These are phyloP conservation scores for Fremontodendron californicum DNA, from an alignment of 345 rosid genomes.

Conservation along the genomic window DNA sequence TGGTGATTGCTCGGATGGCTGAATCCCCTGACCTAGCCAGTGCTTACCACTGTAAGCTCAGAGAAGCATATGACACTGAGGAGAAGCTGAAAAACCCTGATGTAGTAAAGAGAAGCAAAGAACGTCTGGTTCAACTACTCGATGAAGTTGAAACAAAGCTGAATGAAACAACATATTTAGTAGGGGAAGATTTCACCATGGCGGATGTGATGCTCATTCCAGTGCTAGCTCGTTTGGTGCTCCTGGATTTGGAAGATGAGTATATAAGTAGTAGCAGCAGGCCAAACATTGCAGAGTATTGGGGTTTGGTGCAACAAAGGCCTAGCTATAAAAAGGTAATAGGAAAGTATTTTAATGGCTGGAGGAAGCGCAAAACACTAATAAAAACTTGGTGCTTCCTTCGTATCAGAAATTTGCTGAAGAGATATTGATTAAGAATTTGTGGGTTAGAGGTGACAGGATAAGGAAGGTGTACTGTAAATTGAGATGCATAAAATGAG, in stretches of 20 bases:
- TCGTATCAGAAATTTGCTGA: conserved; percentile 49
- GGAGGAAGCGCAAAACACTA: conserved; percentile 72
- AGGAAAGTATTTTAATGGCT: conserved; percentile 70
- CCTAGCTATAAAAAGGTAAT: conserved; percentile 70
- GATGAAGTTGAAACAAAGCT: conserved; percentile 67
- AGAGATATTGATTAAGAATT: conserved; percentile 42
- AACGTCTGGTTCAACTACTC: conserved; percentile 54
- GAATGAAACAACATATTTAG: conserved; percentile 44
- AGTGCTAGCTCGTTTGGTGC: conserved; percentile 55
- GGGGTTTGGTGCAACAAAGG: conserved; percentile 62
- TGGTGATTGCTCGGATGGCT: conserved; percentile 75
- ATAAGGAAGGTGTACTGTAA: not conserved
- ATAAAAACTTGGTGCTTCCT: conserved; percentile 67
- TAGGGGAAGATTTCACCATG: conserved; percentile 76
- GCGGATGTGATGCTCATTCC: conserved; percentile 82
- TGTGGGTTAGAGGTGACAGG: not conserved
- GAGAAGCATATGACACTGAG: conserved; percentile 63
- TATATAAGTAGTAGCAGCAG: conserved; percentile 62
- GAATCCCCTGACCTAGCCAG: conserved; percentile 82
- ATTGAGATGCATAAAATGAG: conserved; percentile 1
- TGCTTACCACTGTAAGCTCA: conserved; percentile 75
- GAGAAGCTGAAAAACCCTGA: conserved; percentile 59
- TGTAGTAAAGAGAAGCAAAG: conserved; percentile 46
- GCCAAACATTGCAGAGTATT: conserved; percentile 59
- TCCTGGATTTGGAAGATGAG: conserved; percentile 66